These are phyloP conservation scores for Senna siamea DNA, from an alignment of 306 rosid species.

Conservation along the genomic window DNA sequence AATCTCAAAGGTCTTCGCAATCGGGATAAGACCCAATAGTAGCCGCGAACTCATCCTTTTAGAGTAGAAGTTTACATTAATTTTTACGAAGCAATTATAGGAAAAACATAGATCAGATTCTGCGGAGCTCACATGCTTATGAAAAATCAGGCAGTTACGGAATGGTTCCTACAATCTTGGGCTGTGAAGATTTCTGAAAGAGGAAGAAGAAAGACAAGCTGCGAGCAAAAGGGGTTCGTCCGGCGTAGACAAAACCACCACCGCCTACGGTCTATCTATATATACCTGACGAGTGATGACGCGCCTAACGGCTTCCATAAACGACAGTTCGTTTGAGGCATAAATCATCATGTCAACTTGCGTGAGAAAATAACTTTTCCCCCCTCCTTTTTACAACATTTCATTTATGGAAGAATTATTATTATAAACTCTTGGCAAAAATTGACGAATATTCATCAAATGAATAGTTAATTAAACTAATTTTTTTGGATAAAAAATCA, in stretches of 20 bases:
- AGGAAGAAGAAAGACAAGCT: background rate
- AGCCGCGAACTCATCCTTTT: background rate
- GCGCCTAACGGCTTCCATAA: background rate
- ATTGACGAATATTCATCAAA: too few species aligned
- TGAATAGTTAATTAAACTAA: too few species aligned
- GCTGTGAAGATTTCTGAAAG: background rate
- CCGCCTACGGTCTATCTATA: background rate
- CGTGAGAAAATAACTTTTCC: too few species aligned
- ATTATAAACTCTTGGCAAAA: background rate
- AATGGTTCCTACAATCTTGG: background rate
- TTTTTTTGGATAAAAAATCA: too few species aligned
- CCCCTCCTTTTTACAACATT: too few species aligned
- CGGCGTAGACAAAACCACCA: background rate
- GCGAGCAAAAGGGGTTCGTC: background rate
- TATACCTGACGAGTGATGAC: background rate
- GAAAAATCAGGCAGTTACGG: conserved; percentile 7
- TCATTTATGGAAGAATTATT: too few species aligned
- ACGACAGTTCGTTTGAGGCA: background rate
- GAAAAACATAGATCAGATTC: conserved; percentile 1
- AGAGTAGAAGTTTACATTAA: background rate
- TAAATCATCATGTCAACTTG: background rate
- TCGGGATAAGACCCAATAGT: background rate
- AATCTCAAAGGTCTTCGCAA: background rate
- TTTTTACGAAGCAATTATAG: conserved; percentile 1
- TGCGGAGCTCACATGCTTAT: conserved; percentile 38